Percentiles rank a stretch among this genome's conserved stretches.
These are phyloP conservation scores for Curvularia sp. DNA, from an alignment of 2,329 filamentous ascomycete species.

Conservation along the genomic window DNA sequence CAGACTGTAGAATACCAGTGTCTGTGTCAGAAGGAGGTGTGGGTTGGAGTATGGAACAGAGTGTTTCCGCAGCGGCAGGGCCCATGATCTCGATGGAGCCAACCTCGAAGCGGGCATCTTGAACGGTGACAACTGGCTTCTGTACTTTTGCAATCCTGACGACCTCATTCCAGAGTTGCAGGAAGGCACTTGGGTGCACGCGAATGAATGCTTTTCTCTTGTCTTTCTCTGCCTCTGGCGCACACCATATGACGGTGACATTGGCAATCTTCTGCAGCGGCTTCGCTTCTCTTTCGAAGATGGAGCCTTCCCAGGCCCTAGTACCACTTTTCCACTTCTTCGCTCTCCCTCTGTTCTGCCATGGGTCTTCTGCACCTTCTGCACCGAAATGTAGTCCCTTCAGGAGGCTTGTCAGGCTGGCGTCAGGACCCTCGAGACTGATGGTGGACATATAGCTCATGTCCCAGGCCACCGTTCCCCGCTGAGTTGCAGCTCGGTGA, in stretches of 20 bases:
- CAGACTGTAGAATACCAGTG: slow-evolving; percentile 44
- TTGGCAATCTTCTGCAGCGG: slow-evolving; percentile 69
- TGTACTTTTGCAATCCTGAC: slow-evolving; percentile 64
- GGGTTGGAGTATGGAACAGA: slow-evolving; percentile 72
- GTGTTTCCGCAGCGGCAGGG: slow-evolving; percentile 78
- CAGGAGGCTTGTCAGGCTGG: slow-evolving; percentile 71
- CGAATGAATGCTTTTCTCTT: slow-evolving; percentile 70
- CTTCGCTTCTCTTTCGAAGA: slow-evolving; percentile 61
- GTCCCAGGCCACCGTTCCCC: slow-evolving; percentile 88
- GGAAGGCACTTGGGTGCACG: slow-evolving; percentile 81
- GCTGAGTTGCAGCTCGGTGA: slow-evolving; percentile 76
- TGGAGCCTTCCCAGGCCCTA: slow-evolving; percentile 64
- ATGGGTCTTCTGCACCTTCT: slow-evolving; percentile 60
- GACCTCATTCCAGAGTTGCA: slow-evolving; percentile 71
- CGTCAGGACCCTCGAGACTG: slow-evolving; percentile 70
- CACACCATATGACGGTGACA: slow-evolving; percentile 77
- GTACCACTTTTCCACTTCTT: slow-evolving; percentile 74
- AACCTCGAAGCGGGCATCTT: slow-evolving; percentile 75
- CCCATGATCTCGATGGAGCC: slow-evolving; percentile 74
- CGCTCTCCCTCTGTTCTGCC: slow-evolving; percentile 61
- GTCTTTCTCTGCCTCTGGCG: slow-evolving; percentile 26
- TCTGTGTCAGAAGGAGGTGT: slow-evolving; percentile 19
- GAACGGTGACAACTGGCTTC: slow-evolving; percentile 67
- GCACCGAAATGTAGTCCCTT: slow-evolving; percentile 66
- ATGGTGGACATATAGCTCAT: slow-evolving; percentile 93